Percentiles rank a stretch among this genome's conserved stretches.
Evolutionary conservation across 2,329 filamentous ascomycete species (phyloP).

Genomic region (Penicillium verrucosum): DNA sequence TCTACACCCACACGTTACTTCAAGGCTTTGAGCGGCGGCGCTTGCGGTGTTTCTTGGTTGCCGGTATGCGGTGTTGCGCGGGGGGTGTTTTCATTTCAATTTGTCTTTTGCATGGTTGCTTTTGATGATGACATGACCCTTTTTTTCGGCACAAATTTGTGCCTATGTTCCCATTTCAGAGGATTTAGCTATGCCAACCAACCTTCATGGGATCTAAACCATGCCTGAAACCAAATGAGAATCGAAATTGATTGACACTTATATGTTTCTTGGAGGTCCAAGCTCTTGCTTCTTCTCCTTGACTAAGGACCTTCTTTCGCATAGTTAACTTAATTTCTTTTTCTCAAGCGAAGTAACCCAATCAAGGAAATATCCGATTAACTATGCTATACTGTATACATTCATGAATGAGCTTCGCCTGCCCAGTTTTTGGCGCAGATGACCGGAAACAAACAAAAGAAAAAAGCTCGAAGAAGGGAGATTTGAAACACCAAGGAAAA

Average conservation of each 20-base stretch:
- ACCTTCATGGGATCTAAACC: neutral
- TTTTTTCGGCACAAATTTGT: neutral
- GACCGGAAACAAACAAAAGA: conserved; percentile 17
- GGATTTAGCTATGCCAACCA: neutral
- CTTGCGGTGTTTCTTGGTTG: conserved; percentile 30
- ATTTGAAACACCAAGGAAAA: conserved; percentile 13
- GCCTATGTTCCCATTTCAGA: neutral
- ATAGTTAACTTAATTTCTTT: neutral
- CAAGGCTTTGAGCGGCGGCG: conserved; percentile 30
- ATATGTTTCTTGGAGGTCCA: neutral
- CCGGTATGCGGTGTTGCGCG: conserved; percentile 22
- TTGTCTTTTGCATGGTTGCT: conserved; percentile 8
- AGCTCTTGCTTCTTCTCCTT: too few species aligned
- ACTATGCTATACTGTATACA: conserved; percentile 31
- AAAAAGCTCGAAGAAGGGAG: conserved; percentile 14
- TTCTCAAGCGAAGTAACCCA: conserved; percentile 7
- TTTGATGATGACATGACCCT: conserved; percentile 32
- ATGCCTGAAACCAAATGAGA: neutral
- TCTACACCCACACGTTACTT: conserved; percentile 12
- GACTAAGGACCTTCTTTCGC: too few species aligned
- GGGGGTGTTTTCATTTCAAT: conserved; percentile 11
- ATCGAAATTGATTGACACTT: neutral
- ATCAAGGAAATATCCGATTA: conserved; percentile 22
- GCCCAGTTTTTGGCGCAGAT: conserved; percentile 12
- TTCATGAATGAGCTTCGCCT: conserved; percentile 10